phyloP scores from a whole-genome alignment of 495 filamentous ascomycete species.

The Umbilicaria muhlenbergii region DNA sequence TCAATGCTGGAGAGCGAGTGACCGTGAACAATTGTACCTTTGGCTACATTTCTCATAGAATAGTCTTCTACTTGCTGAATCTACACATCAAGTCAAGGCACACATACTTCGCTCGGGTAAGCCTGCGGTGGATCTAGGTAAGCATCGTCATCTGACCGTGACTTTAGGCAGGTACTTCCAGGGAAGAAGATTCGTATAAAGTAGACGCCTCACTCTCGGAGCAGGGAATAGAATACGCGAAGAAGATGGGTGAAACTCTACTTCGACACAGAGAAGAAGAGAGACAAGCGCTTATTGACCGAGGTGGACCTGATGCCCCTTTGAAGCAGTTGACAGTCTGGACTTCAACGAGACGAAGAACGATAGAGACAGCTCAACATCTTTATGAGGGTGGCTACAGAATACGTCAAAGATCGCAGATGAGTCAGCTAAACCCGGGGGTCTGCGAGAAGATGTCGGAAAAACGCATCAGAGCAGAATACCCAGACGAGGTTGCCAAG shows the following conservation, averaged over 20 bases:
- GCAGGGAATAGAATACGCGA: slow-evolving; percentile 71
- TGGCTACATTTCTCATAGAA: slow-evolving; percentile 86
- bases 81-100: slow-evolving; percentile 87
- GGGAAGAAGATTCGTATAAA: slow-evolving; percentile 78
- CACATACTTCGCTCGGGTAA: slow-evolving; percentile 83
- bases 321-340: slow-evolving; percentile 77
- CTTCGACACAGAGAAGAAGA: slow-evolving; percentile 70
- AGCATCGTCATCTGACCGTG: slow-evolving; percentile 1
- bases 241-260: slow-evolving; percentile 72
- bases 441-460: slow-evolving; percentile 87
- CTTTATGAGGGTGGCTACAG: slow-evolving; percentile 64
- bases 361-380: slow-evolving; percentile 77
- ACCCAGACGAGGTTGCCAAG: slow-evolving; percentile 78
- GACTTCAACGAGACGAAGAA: slow-evolving; percentile 83
- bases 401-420: slow-evolving; percentile 78
- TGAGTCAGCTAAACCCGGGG: slow-evolving; percentile 93
- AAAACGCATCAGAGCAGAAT: slow-evolving; percentile 59
- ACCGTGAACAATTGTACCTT: slow-evolving; percentile 92
- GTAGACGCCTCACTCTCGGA: slow-evolving; percentile 69
- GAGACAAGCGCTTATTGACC: slow-evolving; percentile 46
- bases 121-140: slow-evolving; percentile 12
- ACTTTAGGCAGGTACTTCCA: slow-evolving; percentile 40
- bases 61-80: slow-evolving; percentile 96
- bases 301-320: slow-evolving; percentile 50
- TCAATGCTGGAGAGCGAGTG: slow-evolving; percentile 86